These are phyloP conservation scores for Alternaria longipes DNA, from an alignment of 2,329 filamentous ascomycete species.

Conservation along the genomic window DNA sequence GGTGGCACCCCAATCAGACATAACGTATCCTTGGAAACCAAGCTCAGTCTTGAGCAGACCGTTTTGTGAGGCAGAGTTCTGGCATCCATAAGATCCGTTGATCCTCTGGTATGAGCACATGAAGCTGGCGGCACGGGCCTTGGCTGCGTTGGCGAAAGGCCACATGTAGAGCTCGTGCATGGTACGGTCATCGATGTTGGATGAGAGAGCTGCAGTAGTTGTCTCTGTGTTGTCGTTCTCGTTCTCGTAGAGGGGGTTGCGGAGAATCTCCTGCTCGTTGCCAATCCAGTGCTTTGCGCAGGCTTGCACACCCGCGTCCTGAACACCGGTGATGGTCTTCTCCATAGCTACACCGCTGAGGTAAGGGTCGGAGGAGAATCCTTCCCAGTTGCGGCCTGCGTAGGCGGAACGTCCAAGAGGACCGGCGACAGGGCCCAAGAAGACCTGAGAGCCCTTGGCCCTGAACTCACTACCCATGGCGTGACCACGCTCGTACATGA, in stretches of 20 bases:
- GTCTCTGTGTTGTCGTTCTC: conserved; percentile 61
- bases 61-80: conserved; percentile 57
- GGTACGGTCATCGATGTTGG: conserved; percentile 71
- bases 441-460: conserved; percentile 53
- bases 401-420: conserved; percentile 55
- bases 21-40: conserved; percentile 58
- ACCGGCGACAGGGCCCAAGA: conserved; percentile 61
- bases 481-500: conserved; percentile 50
- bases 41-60: conserved; percentile 63
- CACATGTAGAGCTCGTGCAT: conserved; percentile 73
- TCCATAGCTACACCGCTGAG: conserved; percentile 55
- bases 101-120: conserved; percentile 65
- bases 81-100: conserved; percentile 49
- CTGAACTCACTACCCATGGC: conserved; percentile 51
- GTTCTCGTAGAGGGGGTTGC: conserved; percentile 60
- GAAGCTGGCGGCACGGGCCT: conserved; percentile 65
- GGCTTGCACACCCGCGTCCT: conserved; percentile 55
- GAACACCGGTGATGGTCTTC: conserved; percentile 52
- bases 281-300: conserved; percentile 65
- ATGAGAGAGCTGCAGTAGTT: conserved; percentile 63
- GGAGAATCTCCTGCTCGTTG: conserved; percentile 68
- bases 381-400: conserved; percentile 58
- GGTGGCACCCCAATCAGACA: conserved; percentile 58
- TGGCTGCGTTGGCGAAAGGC: conserved; percentile 70
- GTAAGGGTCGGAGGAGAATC: conserved; percentile 55